A percentile compares a stretch with the other conserved stretches of the same genome.
These are phyloP conservation scores for Erysiphe pulchra DNA, from an alignment of 2,329 filamentous ascomycete genomes.

Conservation along the genomic window DNA sequence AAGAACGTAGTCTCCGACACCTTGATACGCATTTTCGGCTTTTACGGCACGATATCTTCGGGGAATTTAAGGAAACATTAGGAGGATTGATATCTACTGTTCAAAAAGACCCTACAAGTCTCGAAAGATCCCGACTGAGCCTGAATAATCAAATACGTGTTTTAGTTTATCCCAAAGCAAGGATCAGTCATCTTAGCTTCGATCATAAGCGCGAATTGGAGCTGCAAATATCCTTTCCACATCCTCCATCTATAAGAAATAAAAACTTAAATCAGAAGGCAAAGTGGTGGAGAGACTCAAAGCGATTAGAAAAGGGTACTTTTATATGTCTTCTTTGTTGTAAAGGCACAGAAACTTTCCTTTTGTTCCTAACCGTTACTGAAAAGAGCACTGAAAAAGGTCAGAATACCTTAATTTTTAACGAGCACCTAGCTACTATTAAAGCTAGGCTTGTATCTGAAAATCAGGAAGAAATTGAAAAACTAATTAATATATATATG, in stretches of 20 bases:
- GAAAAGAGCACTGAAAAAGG: neutral
- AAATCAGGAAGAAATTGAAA: neutral
- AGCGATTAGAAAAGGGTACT: neutral
- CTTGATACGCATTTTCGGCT: constrained; percentile 9
- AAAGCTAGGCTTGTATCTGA: constrained; percentile 5
- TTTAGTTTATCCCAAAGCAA: neutral
- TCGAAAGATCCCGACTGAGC: constrained; percentile 2
- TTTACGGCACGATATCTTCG: constrained; percentile 11
- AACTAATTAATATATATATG: constrained; percentile 2
- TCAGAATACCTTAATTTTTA: constrained; percentile 2
- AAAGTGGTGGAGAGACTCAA: constrained; percentile 1
- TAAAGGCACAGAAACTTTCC: neutral
- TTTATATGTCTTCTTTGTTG: neutral
- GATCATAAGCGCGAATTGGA: neutral
- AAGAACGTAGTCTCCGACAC: neutral
- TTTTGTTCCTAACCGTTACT: neutral
- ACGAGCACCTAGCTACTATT: constrained; percentile 5
- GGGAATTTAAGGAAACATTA: constrained; percentile 10
- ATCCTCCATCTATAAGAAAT: neutral
- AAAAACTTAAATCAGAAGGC: neutral
- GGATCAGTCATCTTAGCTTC: neutral
- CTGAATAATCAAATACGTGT: neutral
- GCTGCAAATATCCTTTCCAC: neutral
- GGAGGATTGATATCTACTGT: constrained; percentile 5
- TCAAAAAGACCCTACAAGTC: constrained; percentile 3